Evolutionary conservation across 805 yeast genomes (phyloP), one percentile per base, ranked within the genome.

Genomic region (Kazachstania taianensis): DNA sequence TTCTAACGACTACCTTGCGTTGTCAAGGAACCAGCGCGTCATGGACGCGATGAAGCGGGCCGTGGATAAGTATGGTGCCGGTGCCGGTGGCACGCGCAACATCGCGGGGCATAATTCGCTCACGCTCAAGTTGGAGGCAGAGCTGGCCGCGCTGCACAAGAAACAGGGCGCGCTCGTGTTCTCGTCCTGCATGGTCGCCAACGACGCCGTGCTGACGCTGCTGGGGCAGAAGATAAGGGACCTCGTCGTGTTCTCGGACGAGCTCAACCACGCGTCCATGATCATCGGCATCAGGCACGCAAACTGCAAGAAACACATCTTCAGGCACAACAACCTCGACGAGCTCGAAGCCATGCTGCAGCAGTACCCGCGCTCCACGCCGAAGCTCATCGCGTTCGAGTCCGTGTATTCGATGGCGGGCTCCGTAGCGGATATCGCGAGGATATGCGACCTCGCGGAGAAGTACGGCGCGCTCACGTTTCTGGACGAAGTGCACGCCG

Each of bases 341-440:
- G 94, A 89, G 52, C 72, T 92, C 53, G 98, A 94, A 66, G 66
- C 64, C 32, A 70, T 74, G 57, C 73, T 92, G 57, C 75, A 82
- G 27, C 68, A 70, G 61, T 83, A 81, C 55, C 98, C 99, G 14
- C 71, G 72, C 50, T 72, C 80, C n/a, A 72, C 78, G 26, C 98
- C 99, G 37, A 92, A 92, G 63, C 70, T 92, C 55, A 89, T 92
- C 63, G 96, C 97, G 1, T 92, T 92, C 59, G 99, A 92, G 64
- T 78, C 92, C 4, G 97, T 92, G 36, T 92, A 92, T 63, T 87
- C 96, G 38, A 92, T 92, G 99, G 85, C 96, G 55, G 99, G 99
- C 33, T 84, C 96, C 9, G 83, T 92, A 40, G 81, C 96, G 26
- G 96, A 96, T 35, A 92, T 92, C 50, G 84, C 81, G 52, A 76